Evolutionary conservation across 2,329 filamentous ascomycete species (phyloP).

Genomic region (Clonostachys sp.): DNA sequence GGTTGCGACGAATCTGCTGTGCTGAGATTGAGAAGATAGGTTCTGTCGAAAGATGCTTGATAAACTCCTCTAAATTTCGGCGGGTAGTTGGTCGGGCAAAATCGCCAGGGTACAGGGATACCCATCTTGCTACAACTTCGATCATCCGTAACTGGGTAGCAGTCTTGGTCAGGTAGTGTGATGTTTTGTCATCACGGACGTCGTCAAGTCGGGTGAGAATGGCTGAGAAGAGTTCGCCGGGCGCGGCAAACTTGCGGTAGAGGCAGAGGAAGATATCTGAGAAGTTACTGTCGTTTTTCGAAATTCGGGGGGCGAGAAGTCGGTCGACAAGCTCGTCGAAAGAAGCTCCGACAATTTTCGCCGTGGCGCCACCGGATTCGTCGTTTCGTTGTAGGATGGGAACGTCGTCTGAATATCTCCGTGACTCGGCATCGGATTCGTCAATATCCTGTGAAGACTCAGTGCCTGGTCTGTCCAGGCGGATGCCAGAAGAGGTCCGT

Average conservation of each 20-base stretch:
- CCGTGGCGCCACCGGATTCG: constrained; percentile 49
- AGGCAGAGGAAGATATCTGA: constrained; percentile 83
- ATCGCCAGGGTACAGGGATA: constrained; percentile 84
- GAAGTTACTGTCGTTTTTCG: constrained; percentile 86
- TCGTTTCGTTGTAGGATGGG: constrained; percentile 64
- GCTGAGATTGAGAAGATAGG: constrained; percentile 82
- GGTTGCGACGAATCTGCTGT: constrained; percentile 75
- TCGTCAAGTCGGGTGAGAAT: constrained; percentile 74
- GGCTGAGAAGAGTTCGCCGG: constrained; percentile 70
- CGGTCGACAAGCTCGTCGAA: constrained; percentile 80
- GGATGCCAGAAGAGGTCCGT: constrained; percentile 44
- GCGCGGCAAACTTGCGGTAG: constrained; percentile 89
- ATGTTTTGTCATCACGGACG: constrained; percentile 60
- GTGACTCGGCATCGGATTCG: constrained; percentile 65
- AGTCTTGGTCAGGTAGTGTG: constrained; percentile 71
- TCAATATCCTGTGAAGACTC: constrained; percentile 62
- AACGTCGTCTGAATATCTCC: constrained; percentile 61
- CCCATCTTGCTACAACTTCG: constrained; percentile 83
- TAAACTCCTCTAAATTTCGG: constrained; percentile 69
- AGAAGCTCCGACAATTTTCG: constrained; percentile 46
- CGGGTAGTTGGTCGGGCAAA: constrained; percentile 77
- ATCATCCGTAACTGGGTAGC: constrained; percentile 80
- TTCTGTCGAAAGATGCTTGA: constrained; percentile 67
- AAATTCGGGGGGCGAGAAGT: constrained; percentile 76
- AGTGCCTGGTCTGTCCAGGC: constrained; percentile 35